These are phyloP conservation scores for Rhizophagus prolifer DNA, from an alignment of 192 early-diverging fungal species.

Conservation along the genomic window DNA sequence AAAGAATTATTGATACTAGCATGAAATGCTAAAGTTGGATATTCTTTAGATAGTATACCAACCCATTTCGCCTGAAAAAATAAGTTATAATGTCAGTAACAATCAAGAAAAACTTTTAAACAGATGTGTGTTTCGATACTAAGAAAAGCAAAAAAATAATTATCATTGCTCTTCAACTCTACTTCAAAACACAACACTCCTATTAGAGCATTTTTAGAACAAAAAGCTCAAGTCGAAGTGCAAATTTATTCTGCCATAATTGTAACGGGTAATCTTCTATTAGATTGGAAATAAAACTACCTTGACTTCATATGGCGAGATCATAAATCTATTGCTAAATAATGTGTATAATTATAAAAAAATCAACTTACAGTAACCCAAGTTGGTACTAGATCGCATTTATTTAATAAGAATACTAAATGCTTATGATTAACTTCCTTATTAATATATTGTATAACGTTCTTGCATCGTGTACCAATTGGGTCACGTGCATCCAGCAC, in stretches of 20 bases:
- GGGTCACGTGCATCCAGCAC: slow-evolving; percentile 99
- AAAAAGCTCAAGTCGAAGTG: slow-evolving; percentile 42
- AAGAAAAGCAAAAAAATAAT: slow-evolving; percentile 25
- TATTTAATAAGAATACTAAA: slow-evolving; percentile 94
- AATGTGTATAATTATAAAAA: background rate
- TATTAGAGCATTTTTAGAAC: slow-evolving; percentile 49
- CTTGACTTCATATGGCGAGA: slow-evolving; percentile 48
- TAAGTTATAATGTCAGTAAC: background rate
- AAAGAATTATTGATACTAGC: slow-evolving; percentile 99
- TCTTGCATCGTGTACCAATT: slow-evolving; percentile 89
- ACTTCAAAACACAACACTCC: background rate
- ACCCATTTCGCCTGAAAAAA: slow-evolving; percentile 84
- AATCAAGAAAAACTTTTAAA: background rate
- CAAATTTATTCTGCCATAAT: slow-evolving; percentile 49
- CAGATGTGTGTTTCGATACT: slow-evolving; percentile 24
- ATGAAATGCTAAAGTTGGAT: slow-evolving; percentile 98
- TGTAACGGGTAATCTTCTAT: slow-evolving; percentile 50
- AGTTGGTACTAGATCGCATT: slow-evolving; percentile 97
- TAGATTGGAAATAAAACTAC: slow-evolving; percentile 12
- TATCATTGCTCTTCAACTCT: slow-evolving; percentile 28
- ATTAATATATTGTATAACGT: slow-evolving; percentile 88
- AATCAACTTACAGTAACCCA: slow-evolving; percentile 85
- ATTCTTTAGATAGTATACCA: slow-evolving; percentile 81
- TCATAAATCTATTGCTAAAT: background rate
- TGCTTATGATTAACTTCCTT: slow-evolving; percentile 97